Percentiles rank a stretch among this genome's conserved stretches.
Evolutionary conservation across 1,284 basidiomycete species (phyloP).

Genomic region (Pyrrhoderma noxium): DNA sequence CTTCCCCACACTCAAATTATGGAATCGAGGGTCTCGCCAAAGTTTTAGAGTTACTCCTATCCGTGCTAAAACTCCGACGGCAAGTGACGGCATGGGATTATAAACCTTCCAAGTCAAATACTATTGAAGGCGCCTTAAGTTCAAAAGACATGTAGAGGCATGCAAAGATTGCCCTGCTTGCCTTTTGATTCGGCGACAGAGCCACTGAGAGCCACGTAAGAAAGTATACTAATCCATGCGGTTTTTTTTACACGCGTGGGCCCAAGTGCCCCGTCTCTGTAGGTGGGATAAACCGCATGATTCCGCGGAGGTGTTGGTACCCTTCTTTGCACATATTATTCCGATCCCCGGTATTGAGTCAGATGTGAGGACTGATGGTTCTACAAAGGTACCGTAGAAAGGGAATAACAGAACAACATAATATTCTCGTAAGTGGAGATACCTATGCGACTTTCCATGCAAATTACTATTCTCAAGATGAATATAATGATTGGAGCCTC

Average conservation of each 20-base stretch:
- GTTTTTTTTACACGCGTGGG: slow-evolving; percentile 9
- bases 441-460: too few relatives aligned
- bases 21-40: background rate
- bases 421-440: too few relatives aligned
- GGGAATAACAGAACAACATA: too few relatives aligned
- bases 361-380: too few relatives aligned
- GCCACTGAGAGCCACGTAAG: too few relatives aligned
- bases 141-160: background rate
- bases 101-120: slow-evolving; percentile 11
- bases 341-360: too few relatives aligned
- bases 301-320: slow-evolving; percentile 5
- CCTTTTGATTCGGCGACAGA: too few relatives aligned
- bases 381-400: too few relatives aligned
- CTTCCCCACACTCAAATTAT: background rate
- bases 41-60: slow-evolving; percentile 6
- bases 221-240: background rate
- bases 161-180: background rate
- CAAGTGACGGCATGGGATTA: slow-evolving; percentile 1
- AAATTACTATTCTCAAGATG: too few relatives aligned
- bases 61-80: slow-evolving; percentile 5
- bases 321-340: too few relatives aligned
- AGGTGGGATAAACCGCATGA: background rate
- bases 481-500: too few relatives aligned
- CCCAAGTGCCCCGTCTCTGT: background rate
- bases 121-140: background rate